Base-by-base conservation (phyloP, 2,329 filamentous ascomycete species). In the Scytalidium sp. region DNA sequence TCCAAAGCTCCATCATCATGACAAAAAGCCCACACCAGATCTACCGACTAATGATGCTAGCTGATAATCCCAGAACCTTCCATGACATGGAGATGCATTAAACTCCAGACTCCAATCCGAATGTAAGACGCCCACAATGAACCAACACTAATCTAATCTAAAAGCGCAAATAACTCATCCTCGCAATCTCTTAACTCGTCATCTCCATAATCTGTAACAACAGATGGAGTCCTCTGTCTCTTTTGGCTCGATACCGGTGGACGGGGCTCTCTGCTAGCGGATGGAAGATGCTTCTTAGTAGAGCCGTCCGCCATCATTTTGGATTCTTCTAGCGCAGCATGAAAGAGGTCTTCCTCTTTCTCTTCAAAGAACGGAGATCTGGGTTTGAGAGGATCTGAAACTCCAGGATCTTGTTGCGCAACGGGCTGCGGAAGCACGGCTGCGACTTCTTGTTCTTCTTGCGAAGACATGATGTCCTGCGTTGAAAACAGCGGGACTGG, bases 131-230 rank as follows among this genome's bases (percentile, higher is more conserved):
- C 21, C 10, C 5, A 40, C 45, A 41, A 40, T 29, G 19, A 3
- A 44, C 52, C 47, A 52, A 45, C 46, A 56, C 20, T 60, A 42
- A 1, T 50, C 55, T 23, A 59, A 49, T 20, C 32, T 36, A 36
- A 36, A 36, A 36, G 32, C 15, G 32, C 32, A 4, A 36, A 36
- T 36, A 60, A 49, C 29, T 63, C 61, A 45, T 58, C 52, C 13
- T 52, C 55, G 41, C 55, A 57, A 7, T 49, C 56, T 46, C 27
- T 52, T n/a, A 63, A 59, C 3, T 62, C 61, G 42, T 60, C 60
- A 50, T 59, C 58, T 20, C 62, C 63, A 52, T 65, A 65, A 55
- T 65, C 63, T 2, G 61, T 62, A 17, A 46, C 52, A 19, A 43
- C 39, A 25, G 54, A 58, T 9, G 42, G 40, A 25, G 50, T 42